Percentiles rank a stretch among this genome's conserved stretches.
Conservation (phyloP, 2,329 filamentous ascomycete species). For the Ophiocordyceps robertsii region DNA sequence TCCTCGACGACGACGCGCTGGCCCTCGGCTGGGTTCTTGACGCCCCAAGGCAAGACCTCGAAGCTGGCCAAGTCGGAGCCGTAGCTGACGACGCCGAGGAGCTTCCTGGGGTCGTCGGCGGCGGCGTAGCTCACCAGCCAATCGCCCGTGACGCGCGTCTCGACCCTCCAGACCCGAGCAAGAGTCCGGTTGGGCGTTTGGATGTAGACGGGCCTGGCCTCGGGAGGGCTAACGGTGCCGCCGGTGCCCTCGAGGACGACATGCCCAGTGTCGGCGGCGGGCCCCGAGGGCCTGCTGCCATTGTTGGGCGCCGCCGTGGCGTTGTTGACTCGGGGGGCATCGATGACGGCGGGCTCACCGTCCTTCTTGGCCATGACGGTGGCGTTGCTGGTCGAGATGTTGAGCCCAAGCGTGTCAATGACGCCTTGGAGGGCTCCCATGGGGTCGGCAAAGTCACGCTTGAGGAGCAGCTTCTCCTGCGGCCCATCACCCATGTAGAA, state of each 20-base stretch:
- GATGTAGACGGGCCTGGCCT: conserved; percentile 42
- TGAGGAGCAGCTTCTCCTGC: no score
- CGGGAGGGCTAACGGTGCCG: conserved; percentile 36
- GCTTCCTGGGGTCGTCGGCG: conserved; percentile 27
- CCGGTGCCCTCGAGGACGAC: conserved; percentile 29
- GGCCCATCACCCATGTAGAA: conserved; percentile 7
- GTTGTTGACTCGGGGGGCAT: no score
- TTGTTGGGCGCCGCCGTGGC: no score
- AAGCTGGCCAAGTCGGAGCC: conserved; percentile 38
- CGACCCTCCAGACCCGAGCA: conserved; percentile 40
- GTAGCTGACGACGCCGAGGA: conserved; percentile 44
- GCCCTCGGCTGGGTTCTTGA: conserved; percentile 39
- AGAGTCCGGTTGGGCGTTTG: conserved; percentile 30
- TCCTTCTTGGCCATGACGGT: no score
- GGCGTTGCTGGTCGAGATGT: no score
- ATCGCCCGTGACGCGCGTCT: conserved; percentile 42
- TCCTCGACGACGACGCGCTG: conserved; percentile 28
- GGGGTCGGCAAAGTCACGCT: no score
- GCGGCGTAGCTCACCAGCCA: conserved; percentile 48
- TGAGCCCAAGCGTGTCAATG: no score
- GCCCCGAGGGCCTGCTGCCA: no score
- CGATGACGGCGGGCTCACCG: no score
- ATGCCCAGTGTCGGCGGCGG: no score
- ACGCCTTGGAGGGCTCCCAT: no score
- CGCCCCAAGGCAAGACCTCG: conserved; percentile 41